phyloP scores from a whole-genome alignment of 1,139 yeast species.

The Lodderomyces parapsilosis region DNA sequence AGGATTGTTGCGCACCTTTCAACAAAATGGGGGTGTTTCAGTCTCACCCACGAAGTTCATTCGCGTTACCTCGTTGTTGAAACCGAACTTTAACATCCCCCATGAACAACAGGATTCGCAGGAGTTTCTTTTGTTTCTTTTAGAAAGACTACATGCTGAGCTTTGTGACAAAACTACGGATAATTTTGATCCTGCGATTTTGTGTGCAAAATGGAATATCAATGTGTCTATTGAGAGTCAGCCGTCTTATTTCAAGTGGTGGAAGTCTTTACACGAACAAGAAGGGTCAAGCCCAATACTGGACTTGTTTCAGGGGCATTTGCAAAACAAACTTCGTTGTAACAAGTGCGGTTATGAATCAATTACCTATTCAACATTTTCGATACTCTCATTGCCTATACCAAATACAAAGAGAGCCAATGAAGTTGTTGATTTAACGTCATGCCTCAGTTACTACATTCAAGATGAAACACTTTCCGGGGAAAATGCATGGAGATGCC shows the following conservation, averaged over 20 bases:
- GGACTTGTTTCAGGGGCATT: constrained; percentile 64
- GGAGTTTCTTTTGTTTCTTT: constrained; percentile 63
- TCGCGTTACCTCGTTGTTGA: constrained; percentile 49
- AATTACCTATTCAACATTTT: constrained; percentile 58
- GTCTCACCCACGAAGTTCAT: constrained; percentile 67
- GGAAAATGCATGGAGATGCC: constrained; percentile 80
- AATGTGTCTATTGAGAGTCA: constrained; percentile 32
- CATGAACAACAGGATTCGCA: constrained; percentile 78
- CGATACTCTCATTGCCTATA: constrained; percentile 65
- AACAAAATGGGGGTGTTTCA: constrained; percentile 56
- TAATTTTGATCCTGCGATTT: constrained; percentile 21
- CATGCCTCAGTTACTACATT: constrained; percentile 66
- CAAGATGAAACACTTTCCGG: constrained; percentile 67
- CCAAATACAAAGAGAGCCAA: constrained; percentile 35
- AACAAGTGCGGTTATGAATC: constrained; percentile 62
- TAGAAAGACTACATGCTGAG: constrained; percentile 73
- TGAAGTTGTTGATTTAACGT: constrained; percentile 46
- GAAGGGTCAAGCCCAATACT: constrained; percentile 69
- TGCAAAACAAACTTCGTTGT: constrained; percentile 63
- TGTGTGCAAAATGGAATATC: constrained; percentile 33
- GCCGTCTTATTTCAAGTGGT: constrained; percentile 62
- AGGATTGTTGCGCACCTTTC: constrained; percentile 42
- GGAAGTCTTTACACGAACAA: constrained; percentile 42
- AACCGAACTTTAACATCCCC: constrained; percentile 68
- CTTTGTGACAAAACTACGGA: constrained; percentile 28